Percentiles rank a stretch among this genome's conserved stretches.
Conservation (phyloP, 2,329 filamentous ascomycete genomes). For the Lecanosticta acicola region DNA sequence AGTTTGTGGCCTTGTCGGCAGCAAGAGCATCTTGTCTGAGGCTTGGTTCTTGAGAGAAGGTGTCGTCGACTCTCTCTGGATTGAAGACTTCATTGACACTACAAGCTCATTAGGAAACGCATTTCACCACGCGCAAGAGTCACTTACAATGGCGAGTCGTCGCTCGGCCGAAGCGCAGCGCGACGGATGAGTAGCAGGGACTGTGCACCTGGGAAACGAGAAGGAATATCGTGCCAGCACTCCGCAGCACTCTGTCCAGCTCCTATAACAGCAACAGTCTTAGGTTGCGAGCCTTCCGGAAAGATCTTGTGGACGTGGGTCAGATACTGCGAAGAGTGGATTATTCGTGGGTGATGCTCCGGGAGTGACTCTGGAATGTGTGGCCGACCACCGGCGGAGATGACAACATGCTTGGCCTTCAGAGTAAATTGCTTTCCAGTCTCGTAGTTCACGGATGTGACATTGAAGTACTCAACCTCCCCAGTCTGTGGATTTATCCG, state of each 20-base stretch:
- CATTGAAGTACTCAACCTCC: constrained; percentile 59
- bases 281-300: constrained; percentile 50
- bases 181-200: constrained; percentile 76
- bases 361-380: constrained; percentile 67
- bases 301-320: constrained; percentile 58
- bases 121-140: constrained; percentile 50
- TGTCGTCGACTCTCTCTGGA: constrained; percentile 70
- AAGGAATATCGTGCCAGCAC: constrained; percentile 85
- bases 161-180: constrained; percentile 78
- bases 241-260: constrained; percentile 91
- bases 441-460: constrained; percentile 58
- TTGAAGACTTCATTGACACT: constrained; percentile 92
- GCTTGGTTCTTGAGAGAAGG: constrained; percentile 62
- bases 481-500: constrained; percentile 44
- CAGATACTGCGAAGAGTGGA: constrained; percentile 86
- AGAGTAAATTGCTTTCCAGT: constrained; percentile 52
- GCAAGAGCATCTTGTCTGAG: constrained; percentile 58
- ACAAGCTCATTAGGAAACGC: constrained; percentile 39
- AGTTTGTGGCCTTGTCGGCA: constrained; percentile 81
- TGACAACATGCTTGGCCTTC: constrained; percentile 62
- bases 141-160: constrained; percentile 76
- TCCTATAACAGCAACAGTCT: constrained; percentile 78
- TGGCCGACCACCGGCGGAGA: constrained; percentile 62
- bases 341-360: constrained; percentile 62
- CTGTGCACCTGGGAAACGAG: constrained; percentile 72